phyloP scores from a whole-genome alignment of 176 grass and related monocot species.

The Puccinellia tenuiflora region DNA sequence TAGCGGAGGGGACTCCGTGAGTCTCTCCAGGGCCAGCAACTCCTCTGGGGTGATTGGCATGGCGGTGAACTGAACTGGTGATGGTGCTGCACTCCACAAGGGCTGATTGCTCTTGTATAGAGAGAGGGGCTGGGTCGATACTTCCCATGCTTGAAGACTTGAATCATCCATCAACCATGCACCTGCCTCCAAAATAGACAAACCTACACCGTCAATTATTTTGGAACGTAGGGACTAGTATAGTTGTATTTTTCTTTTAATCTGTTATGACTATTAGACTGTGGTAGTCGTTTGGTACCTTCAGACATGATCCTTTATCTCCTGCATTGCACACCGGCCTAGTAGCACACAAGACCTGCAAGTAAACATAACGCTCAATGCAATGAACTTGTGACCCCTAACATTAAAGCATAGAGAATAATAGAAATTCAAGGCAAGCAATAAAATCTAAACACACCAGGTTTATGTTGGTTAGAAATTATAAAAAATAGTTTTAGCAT shows the following conservation, averaged over 20 bases:
- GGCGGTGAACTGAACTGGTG: neutral
- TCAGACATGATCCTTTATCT: neutral
- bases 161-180: constrained; percentile 4
- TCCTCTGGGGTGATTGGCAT: neutral
- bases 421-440: neutral
- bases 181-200: neutral
- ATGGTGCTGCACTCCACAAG: neutral
- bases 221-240: neutral
- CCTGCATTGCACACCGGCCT: neutral
- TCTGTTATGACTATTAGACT: neutral
- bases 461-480: neutral
- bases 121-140: neutral
- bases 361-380: neutral
- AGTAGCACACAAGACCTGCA: neutral
- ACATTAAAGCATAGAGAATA: neutral
- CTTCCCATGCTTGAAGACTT: constrained; percentile 4
- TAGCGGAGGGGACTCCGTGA: neutral
- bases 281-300: neutral
- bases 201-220: neutral
- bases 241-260: neutral
- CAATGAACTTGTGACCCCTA: neutral
- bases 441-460: neutral
- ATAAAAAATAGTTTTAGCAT: neutral
- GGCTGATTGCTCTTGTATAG: constrained; percentile 12
- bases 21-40: neutral